Evolutionary conservation across 2,329 filamentous ascomycete genomes (phyloP).

Genomic region (Knoxdaviesia capensis): DNA sequence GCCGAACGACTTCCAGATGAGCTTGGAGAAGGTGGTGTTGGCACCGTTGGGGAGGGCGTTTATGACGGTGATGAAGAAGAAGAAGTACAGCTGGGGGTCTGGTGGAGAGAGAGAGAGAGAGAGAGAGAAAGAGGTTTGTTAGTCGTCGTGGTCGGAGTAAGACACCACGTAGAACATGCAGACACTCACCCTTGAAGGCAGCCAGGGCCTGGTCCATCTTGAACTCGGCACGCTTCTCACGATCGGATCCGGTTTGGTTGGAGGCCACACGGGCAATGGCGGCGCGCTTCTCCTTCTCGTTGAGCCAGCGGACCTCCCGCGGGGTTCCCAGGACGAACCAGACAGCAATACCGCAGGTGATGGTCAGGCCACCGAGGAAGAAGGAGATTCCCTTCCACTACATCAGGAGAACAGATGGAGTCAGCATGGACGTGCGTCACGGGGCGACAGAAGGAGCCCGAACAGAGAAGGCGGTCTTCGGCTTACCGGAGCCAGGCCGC

Average conservation of each 20-base stretch:
- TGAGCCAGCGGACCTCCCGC: constrained; percentile 12
- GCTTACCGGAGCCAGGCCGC: constrained; percentile 7
- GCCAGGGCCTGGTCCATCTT: constrained; percentile 11
- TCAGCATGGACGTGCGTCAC: background rate
- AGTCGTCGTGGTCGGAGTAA: constrained; percentile 1
- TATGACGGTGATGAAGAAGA: constrained; percentile 14
- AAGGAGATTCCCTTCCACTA: constrained; percentile 11
- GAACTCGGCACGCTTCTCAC: constrained; percentile 9
- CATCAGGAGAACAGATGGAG: background rate
- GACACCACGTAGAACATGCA: background rate
- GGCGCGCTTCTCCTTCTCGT: constrained; percentile 11
- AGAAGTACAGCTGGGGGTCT: constrained; percentile 8
- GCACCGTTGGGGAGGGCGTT: constrained; percentile 14
- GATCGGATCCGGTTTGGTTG: constrained; percentile 11
- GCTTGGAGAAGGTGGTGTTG: constrained; percentile 13
- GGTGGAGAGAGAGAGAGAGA: constrained; percentile 11
- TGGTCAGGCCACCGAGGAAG: constrained; percentile 11
- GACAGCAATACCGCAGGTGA: constrained; percentile 7
- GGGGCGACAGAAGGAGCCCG: too few relatives aligned
- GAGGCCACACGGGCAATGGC: constrained; percentile 10
- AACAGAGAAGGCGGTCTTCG: too few relatives aligned
- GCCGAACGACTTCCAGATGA: constrained; percentile 14
- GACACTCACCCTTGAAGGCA: constrained; percentile 8
- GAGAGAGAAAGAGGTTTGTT: constrained; percentile 6
- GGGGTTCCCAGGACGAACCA: constrained; percentile 13